A percentile compares a stretch with the other conserved stretches of the same genome.
Evolutionary conservation across 2,329 filamentous ascomycete genomes (phyloP).

Genomic region (Diaporthe citrichinensis): DNA sequence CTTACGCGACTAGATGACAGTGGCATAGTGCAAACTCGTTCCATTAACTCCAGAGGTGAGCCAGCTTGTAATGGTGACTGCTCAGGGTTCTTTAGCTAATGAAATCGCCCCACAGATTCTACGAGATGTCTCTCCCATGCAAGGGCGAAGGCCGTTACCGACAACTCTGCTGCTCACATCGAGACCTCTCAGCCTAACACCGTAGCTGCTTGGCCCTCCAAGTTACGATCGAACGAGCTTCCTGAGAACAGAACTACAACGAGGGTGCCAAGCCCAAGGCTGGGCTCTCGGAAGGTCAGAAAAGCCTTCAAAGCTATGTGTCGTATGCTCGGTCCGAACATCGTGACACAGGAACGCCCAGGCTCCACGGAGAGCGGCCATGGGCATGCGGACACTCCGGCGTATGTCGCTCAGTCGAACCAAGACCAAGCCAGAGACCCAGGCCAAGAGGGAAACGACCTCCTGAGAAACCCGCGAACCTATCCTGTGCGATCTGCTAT

Average conservation of each 20-base stretch:
- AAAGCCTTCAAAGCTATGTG: background rate
- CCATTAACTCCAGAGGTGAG: too few relatives aligned
- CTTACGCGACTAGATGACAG: too few relatives aligned
- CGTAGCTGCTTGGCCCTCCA: background rate
- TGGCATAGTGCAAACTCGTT: too few relatives aligned
- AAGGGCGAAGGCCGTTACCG: rapidly evolving
- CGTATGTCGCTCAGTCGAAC: background rate
- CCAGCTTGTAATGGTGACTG: too few relatives aligned
- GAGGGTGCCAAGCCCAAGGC: background rate
- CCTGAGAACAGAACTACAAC: background rate
- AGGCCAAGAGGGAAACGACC: background rate
- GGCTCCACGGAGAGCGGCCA: background rate
- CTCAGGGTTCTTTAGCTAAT: too few relatives aligned
- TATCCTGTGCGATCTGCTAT: background rate
- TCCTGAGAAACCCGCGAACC: too few relatives aligned
- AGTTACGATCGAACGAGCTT: background rate
- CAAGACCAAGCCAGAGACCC: background rate
- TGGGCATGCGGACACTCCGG: background rate
- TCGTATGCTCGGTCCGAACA: background rate
- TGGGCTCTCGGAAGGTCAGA: background rate
- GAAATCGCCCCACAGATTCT: background rate
- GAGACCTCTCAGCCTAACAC: background rate
- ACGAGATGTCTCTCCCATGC: background rate
- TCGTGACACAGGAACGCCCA: background rate
- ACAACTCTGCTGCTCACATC: background rate